phyloP scores from a whole-genome alignment of 306 rosid genomes.

The Trichosanthes truncata region DNA sequence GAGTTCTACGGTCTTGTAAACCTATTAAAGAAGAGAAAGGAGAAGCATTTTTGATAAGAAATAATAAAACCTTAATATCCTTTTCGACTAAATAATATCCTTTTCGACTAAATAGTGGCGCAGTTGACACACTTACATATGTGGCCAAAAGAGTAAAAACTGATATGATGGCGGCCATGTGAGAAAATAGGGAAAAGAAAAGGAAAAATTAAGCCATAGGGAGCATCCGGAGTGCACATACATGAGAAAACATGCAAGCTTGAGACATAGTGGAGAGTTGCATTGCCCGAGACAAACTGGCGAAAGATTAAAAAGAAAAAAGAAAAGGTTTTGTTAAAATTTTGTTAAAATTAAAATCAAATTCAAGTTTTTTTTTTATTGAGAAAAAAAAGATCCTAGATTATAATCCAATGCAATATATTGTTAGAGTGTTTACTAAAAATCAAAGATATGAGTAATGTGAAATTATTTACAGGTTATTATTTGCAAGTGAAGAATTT shows the following conservation, averaged over 20 bases:
- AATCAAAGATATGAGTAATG: not conserved
- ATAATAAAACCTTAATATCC: not conserved
- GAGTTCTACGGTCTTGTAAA: conserved; percentile 70
- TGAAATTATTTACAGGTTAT: not conserved
- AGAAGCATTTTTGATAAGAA: not conserved
- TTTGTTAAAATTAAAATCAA: not conserved
- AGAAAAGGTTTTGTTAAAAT: not conserved
- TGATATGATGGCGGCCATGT: not conserved
- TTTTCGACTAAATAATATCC: not conserved
- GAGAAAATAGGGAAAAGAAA: not conserved
- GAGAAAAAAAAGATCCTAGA: not conserved
- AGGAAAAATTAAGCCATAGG: not conserved
- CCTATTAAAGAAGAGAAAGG: conserved; percentile 34
- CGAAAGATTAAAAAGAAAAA: not conserved
- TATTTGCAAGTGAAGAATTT: conserved; percentile 1
- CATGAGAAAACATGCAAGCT: not conserved
- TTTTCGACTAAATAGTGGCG: no score
- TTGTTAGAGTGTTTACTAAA: not conserved
- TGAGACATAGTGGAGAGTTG: not conserved
- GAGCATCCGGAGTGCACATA: not conserved
- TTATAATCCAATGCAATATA: not conserved
- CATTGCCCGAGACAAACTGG: not conserved
- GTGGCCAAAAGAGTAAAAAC: not conserved
- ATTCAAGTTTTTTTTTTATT: not conserved
- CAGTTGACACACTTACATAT: not conserved